Evolutionary conservation across 164 flowering plant genomes (phyloP).

Genomic region (Vitis riparia): DNA sequence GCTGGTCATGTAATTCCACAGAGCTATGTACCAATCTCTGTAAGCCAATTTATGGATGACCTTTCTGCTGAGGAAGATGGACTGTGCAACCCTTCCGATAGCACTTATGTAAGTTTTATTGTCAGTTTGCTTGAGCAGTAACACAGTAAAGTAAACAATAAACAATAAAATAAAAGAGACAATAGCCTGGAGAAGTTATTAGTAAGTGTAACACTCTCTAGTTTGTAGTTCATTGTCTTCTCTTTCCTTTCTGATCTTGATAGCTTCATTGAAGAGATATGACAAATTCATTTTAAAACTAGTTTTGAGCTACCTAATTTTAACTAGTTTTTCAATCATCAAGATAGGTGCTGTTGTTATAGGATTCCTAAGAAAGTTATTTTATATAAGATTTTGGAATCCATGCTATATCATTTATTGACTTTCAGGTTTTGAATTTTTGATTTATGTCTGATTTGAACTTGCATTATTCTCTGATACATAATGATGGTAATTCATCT

Average conservation of each 20-base stretch:
- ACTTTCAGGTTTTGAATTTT: conserved; percentile 2
- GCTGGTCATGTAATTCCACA: conserved; percentile 96
- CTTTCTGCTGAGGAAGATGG: conserved; percentile 83
- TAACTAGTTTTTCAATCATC: too few species aligned
- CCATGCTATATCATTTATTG: not conserved
- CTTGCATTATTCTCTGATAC: too few species aligned
- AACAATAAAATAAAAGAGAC: not conserved
- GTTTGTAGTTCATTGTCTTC: too few species aligned
- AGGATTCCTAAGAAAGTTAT: not conserved
- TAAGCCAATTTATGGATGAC: conserved; percentile 97
- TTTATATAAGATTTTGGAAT: not conserved
- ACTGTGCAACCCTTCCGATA: conserved; percentile 46
- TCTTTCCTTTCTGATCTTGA: too few species aligned
- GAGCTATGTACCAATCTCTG: conserved; percentile 84
- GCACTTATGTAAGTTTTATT: conserved; percentile 50
- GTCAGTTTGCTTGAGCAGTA: not conserved
- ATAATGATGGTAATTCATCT: too few species aligned
- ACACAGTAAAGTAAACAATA: not conserved
- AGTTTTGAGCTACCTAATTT: too few species aligned
- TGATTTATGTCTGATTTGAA: not conserved
- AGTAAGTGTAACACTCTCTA: too few species aligned
- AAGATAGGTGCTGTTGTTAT: not conserved
- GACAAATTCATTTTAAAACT: too few species aligned
- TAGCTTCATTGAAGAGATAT: too few species aligned
- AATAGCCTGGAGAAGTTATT: not conserved